Evolutionary conservation across 352 stramenopile genomes (phyloP).

Genomic region (Pythium angustatum): DNA sequence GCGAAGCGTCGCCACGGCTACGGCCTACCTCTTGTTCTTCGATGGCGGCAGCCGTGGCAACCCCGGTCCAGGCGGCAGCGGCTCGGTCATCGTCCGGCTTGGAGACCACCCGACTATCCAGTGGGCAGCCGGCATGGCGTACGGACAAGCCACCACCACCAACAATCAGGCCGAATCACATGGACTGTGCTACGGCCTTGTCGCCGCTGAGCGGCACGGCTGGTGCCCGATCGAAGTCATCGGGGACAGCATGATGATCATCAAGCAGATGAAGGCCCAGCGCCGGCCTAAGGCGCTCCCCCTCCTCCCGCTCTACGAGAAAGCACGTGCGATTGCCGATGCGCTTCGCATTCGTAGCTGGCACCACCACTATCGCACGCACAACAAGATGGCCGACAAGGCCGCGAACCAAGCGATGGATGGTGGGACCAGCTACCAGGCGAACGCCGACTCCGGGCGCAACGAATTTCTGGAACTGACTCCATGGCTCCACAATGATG

Average conservation of each 20-base stretch:
- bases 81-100: neutral
- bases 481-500: neutral
- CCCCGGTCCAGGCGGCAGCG: conserved; percentile 7
- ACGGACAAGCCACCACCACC: conserved; percentile 6
- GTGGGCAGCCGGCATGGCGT: no score
- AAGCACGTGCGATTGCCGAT: neutral
- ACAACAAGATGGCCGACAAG: conserved; percentile 22
- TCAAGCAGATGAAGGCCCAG: neutral
- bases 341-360: neutral
- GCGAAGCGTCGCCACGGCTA: no score
- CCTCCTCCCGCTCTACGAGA: neutral
- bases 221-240: neutral
- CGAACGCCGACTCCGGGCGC: neutral
- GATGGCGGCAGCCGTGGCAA: conserved; percentile 5
- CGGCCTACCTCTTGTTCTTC: conserved; percentile 6
- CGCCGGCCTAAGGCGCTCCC: neutral
- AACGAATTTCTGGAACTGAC: neutral
- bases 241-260: conserved; percentile 19
- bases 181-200: neutral
- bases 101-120: neutral
- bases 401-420: conserved; percentile 19
- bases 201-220: neutral
- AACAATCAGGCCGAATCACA: conserved; percentile 17
- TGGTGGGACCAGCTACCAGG: neutral
- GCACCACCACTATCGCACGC: conserved; percentile 17